Evolutionary conservation across 164 flowering plant species (phyloP), one percentile per base, ranked within the genome.

Genomic region (Aristolochia contorta): DNA sequence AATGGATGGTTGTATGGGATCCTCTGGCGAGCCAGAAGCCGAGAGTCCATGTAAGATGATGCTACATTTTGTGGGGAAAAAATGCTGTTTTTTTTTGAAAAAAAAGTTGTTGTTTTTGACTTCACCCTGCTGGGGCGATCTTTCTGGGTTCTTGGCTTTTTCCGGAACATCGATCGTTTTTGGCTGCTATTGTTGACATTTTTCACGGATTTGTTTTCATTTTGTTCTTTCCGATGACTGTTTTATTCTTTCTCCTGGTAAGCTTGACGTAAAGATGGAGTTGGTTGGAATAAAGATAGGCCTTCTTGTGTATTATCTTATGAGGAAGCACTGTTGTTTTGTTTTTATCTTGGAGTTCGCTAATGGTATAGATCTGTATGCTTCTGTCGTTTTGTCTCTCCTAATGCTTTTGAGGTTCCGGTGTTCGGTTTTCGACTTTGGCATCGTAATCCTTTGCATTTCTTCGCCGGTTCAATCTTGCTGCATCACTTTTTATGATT

Each of bases 1-100:
- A 48, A 79, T 76, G 86, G 89, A 16, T 91, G 95, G 95, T 75
- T 81, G 67, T 91, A 82, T 73, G 95, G 79, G 2, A 77, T 79
- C 67, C 75, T 86, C 56, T 91, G 97, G 95, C 68, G 85, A 45
- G 79, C 77, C 71, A 71, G 84, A 77, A 75, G 66, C 27, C 62
- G 58, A 59, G 84, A 83, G 69, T 69, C 82, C 64, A 76, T 83
- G 97, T 91, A 74, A 76, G 75, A n/a, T 65, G 46, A 10, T 24
- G 46, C 66, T 37, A 15, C 59, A 30, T 64, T 57, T 67, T 16
- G 51, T 24, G 33, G 24, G 5, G 21, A 20, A 41, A 2, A 20
- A 24, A 57, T 65, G 1, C 32, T 8, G 48, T 64, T 15, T 20
- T 16, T 55, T 27, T 24, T 24, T 8, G n/a, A n/a, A n/a, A n/a